Evolutionary conservation across 768 basidiomycete genomes (phyloP).

Genomic region (Suillus americanus): DNA sequence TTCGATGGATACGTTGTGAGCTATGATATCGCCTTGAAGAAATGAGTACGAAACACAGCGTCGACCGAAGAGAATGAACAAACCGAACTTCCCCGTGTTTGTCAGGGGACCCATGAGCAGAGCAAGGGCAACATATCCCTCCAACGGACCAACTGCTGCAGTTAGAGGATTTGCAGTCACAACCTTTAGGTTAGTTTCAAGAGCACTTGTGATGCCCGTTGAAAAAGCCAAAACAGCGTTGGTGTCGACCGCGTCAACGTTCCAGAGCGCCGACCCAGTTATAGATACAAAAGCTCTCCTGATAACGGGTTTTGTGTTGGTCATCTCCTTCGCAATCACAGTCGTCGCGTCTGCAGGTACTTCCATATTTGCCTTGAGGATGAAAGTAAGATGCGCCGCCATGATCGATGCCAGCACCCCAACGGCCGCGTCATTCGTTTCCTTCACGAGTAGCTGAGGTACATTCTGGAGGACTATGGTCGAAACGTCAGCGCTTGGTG

Average conservation of each 20-base stretch:
- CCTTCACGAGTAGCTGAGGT: conserved; percentile 59
- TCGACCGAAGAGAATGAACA: conserved; percentile 22
- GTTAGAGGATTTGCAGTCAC: conserved; percentile 61
- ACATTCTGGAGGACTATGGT: conserved; percentile 39
- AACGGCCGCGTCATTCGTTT: conserved; percentile 70
- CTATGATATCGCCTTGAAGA: conserved; percentile 44
- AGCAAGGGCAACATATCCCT: conserved; percentile 79
- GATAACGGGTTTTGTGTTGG: conserved; percentile 55
- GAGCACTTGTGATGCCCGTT: conserved; percentile 50
- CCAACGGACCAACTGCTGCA: conserved; percentile 65
- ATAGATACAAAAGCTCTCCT: conserved; percentile 64
- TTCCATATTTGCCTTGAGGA: conserved; percentile 43
- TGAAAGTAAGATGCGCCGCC: conserved; percentile 54
- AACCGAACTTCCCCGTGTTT: conserved; percentile 54
- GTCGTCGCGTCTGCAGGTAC: conserved; percentile 45
- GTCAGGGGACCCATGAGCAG: conserved; percentile 63
- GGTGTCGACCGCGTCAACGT: conserved; percentile 37
- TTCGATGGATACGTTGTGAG: conserved; percentile 47
- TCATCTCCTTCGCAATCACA: conserved; percentile 72
- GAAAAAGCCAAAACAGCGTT: conserved; percentile 52
- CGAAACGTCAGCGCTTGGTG: conserved; percentile 50
- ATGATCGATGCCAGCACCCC: conserved; percentile 55
- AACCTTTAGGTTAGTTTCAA: conserved; percentile 72
- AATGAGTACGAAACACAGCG: conserved; percentile 3
- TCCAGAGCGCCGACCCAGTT: conserved; percentile 62